These are phyloP conservation scores for Sequoia sempervirens DNA, from an alignment of 75 land plant genomes.

Conservation along the genomic window DNA sequence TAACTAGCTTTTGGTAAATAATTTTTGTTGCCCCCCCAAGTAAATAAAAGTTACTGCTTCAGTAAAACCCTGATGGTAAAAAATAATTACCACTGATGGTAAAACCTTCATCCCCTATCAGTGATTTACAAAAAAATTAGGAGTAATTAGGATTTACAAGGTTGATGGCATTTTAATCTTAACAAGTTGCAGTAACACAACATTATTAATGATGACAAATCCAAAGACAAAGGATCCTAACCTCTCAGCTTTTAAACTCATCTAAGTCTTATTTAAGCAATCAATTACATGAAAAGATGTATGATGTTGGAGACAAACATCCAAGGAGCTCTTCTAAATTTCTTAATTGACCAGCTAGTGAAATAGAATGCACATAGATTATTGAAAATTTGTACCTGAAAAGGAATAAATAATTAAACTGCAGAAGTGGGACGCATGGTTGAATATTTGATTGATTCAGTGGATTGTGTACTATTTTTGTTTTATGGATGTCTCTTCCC, in stretches of 20 bases:
- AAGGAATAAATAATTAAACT: neutral
- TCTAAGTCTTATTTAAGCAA: neutral
- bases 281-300: neutral
- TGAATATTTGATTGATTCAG: neutral
- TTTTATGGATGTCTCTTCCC: neutral
- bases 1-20: no score
- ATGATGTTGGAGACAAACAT: neutral
- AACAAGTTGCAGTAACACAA: neutral
- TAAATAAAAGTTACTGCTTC: no score
- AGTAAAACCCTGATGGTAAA: no score
- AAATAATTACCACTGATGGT: no score
- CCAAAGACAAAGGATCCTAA: neutral
- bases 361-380: neutral
- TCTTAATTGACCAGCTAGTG: neutral
- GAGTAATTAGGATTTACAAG: no score
- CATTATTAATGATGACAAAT: neutral
- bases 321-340: neutral
- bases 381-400: neutral
- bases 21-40: no score
- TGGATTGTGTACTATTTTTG: neutral
- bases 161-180: no score
- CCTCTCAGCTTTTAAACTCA: neutral
- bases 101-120: no score
- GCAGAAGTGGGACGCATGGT: no score
- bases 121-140: no score